Conservation (phyloP, 2,329 filamentous ascomycete species). For the Ophiostoma pallidulum region DNA sequence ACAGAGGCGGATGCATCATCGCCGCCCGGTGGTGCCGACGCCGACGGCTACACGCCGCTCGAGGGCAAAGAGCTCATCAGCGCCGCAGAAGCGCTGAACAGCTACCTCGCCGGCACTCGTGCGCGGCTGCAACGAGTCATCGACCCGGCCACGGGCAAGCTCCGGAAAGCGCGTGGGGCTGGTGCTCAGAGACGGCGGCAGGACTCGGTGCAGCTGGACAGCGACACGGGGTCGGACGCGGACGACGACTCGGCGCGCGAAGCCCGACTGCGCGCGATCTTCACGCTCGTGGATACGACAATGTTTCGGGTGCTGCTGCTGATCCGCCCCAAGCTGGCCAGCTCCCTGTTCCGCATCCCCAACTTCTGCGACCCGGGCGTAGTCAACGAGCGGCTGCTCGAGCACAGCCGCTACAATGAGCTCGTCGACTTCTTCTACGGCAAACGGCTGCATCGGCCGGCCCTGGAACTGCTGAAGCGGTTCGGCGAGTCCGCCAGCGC, state of each 20-base stretch:
- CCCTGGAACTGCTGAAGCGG: constrained; percentile 68
- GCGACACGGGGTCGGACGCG: background rate
- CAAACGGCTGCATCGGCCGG: constrained; percentile 84
- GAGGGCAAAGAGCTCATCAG: constrained; percentile 76
- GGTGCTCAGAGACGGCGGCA: background rate
- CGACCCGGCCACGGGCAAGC: constrained; percentile 51
- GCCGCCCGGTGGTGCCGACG: background rate
- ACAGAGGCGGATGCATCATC: background rate
- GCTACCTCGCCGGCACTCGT: constrained; percentile 81
- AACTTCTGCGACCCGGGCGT: constrained; percentile 97
- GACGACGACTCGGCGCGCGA: constrained; percentile 46
- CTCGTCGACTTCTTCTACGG: constrained; percentile 96
- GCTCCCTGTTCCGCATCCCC: constrained; percentile 84
- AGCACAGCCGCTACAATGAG: constrained; percentile 82
- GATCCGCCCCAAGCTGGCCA: constrained; percentile 71
- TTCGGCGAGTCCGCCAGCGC: constrained; percentile 58
- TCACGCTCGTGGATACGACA: constrained; percentile 82
- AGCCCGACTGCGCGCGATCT: constrained; percentile 62
- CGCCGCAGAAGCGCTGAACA: constrained; percentile 74
- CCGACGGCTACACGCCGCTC: constrained; percentile 26
- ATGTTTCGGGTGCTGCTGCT: constrained; percentile 95
- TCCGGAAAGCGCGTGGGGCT: constrained; percentile 33
- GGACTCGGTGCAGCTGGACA: constrained; percentile 18
- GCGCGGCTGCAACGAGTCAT: constrained; percentile 52
- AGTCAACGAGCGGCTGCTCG: constrained; percentile 84